A percentile compares a stretch with the other conserved stretches of the same genome.
Conservation (phyloP, 106 monocot genomes). For the Dendrobium chrysotoxum region DNA sequence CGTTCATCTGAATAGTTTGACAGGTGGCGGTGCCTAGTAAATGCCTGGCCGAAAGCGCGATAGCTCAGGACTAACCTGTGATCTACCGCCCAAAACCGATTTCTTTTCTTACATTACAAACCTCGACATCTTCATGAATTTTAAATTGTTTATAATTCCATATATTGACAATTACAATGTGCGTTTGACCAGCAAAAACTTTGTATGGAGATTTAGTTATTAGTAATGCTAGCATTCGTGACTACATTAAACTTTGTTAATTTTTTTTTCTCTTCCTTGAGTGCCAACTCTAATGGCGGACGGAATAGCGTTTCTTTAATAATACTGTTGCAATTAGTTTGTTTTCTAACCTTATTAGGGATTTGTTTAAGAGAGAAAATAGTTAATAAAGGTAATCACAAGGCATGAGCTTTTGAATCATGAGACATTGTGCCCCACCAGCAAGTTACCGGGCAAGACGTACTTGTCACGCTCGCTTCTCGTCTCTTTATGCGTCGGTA, state of each 20-base stretch:
- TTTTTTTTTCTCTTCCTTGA: too few relatives aligned
- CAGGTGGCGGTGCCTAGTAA: background rate
- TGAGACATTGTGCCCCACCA: too few relatives aligned
- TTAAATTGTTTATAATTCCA: background rate
- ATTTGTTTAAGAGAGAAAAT: background rate
- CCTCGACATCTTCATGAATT: background rate
- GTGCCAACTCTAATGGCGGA: too few relatives aligned
- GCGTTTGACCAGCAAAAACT: too few relatives aligned
- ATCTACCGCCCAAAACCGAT: constrained; percentile 1
- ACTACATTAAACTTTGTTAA: too few relatives aligned
- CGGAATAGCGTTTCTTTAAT: too few relatives aligned
- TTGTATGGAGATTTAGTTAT: too few relatives aligned
- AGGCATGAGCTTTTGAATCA: background rate
- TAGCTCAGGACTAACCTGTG: background rate
- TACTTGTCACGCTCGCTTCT: background rate
- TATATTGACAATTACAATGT: too few relatives aligned
- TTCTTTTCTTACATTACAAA: background rate
- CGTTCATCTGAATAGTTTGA: background rate
- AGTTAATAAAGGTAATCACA: background rate
- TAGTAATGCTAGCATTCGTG: too few relatives aligned
- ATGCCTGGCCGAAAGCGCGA: background rate
- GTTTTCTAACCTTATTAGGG: background rate
- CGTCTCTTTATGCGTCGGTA: background rate
- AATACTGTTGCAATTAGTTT: too few relatives aligned
- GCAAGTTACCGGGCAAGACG: background rate